These are phyloP conservation scores for Neurospora sp. DNA, from an alignment of 495 filamentous ascomycete species.

Conservation along the genomic window DNA sequence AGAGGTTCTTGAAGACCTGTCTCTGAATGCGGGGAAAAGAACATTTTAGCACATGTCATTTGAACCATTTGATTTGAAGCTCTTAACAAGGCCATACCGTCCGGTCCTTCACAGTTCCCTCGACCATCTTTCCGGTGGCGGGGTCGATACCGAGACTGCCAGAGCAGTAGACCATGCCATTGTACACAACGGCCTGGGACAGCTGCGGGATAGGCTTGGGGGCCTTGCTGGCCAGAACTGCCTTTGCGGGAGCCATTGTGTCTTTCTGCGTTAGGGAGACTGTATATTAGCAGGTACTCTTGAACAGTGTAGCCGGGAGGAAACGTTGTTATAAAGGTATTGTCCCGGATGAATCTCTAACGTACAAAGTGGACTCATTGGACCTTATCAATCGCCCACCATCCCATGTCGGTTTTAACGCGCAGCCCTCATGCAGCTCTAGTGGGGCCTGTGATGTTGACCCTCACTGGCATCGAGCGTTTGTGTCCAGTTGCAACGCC, in stretches of 20 bases:
- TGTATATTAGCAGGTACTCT: no score
- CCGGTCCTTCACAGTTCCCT: constrained; percentile 44
- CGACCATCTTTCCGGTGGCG: constrained; percentile 36
- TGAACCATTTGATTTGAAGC: neutral
- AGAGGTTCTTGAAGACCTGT: constrained; percentile 50
- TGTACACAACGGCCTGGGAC: constrained; percentile 46
- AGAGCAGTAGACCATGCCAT: constrained; percentile 50
- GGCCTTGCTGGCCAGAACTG: constrained; percentile 40
- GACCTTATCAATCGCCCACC: neutral
- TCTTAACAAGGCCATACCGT: constrained; percentile 25
- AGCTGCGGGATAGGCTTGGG: constrained; percentile 46
- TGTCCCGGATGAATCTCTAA: neutral
- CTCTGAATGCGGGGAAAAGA: constrained; percentile 8
- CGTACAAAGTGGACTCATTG: neutral
- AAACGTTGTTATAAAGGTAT: neutral
- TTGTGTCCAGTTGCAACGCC: neutral
- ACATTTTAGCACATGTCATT: neutral
- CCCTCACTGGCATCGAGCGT: neutral
- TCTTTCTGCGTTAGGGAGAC: neutral
- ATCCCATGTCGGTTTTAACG: neutral
- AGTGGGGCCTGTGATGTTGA: neutral
- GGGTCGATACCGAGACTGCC: constrained; percentile 44
- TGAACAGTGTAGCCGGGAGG: neutral
- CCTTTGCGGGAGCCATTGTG: constrained; percentile 18
- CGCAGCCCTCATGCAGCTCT: neutral